phyloP scores from a whole-genome alignment of 78 protist species.

The slime mould (Dictyostelium discoideum) region dicty_2.7 NC_007089.4:4903001-4903500 shows the following conservation, averaged over 20 bases:
- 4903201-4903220: conserved; percentile 95
- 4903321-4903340: not conserved
- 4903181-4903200: conserved; percentile 77
- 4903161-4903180: conserved; percentile 69
- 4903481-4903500: conserved; percentile 95
- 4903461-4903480: too few relatives aligned
- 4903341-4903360: not conserved
- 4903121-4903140: not conserved
- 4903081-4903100: not conserved
- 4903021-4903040: not conserved
- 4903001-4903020: not conserved
- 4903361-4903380: not conserved
- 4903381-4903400: too few relatives aligned
- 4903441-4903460: not conserved
- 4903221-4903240: conserved; percentile 96
- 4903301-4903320: conserved; percentile 1
- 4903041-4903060: not conserved
- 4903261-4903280: not conserved
- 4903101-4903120: too few relatives aligned
- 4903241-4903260: conserved; percentile 92
- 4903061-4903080: not conserved
- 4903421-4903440: too few relatives aligned
- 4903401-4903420: too few relatives aligned
- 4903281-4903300: not conserved
- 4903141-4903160: not conserved